Percentiles rank a stretch among this genome's conserved stretches.
Conservation (phyloP, 1,139 yeast genomes). For the Suhomyces coccinellae region DNA sequence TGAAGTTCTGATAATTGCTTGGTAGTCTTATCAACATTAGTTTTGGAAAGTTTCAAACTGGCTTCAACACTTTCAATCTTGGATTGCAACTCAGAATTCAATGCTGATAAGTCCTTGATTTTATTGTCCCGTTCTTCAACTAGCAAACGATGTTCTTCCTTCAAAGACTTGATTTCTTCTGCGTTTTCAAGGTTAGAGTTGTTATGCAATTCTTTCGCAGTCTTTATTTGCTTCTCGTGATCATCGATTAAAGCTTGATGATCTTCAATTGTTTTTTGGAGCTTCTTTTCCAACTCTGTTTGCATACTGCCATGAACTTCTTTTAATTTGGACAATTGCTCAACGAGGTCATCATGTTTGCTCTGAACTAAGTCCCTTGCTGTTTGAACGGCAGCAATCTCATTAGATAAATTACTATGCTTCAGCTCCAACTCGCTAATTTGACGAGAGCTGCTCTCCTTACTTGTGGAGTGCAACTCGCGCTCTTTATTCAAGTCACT, state of each 20-base stretch:
- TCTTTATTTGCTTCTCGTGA: background rate
- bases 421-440: background rate
- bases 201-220: background rate
- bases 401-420: background rate
- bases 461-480: background rate
- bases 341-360: background rate
- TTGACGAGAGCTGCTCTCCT: background rate
- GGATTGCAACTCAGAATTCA: background rate
- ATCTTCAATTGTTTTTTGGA: background rate
- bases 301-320: constrained; percentile 10
- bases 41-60: background rate
- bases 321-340: constrained; percentile 2
- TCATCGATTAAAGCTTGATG: background rate
- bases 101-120: background rate
- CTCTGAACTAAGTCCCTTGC: constrained; percentile 1
- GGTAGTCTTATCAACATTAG: background rate
- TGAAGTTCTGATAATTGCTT: background rate
- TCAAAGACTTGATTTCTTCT: background rate
- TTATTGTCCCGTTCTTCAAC: background rate
- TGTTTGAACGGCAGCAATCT: constrained; percentile 1
- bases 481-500: background rate
- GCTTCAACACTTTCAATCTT: background rate
- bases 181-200: background rate
- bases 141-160: background rate
- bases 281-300: constrained; percentile 6